Base-by-base conservation (phyloP, 352 stramenopile species). In the Globisporangium polare region DNA sequence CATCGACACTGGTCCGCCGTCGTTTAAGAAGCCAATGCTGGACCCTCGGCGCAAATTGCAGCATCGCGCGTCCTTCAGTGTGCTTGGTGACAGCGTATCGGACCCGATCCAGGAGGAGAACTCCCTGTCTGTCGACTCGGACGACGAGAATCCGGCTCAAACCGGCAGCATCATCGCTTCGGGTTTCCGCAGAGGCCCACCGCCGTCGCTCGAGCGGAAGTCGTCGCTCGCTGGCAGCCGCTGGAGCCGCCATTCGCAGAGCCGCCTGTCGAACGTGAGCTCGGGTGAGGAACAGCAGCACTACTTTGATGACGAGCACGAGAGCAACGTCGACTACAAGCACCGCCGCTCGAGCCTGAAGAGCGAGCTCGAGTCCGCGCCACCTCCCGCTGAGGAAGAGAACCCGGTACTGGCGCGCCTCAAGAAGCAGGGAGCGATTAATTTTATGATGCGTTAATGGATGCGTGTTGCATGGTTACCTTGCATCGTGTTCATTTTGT, bases 401-500 rank as follows among this genome's bases (percentile, higher is more conserved):
- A 93, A 91, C 61, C 84, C 84, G 2, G 81, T 93, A 55, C 65
- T 91, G 35, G 81, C 78, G 20, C 84, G 84, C 24, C 77, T 93
- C 6, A 85, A 82, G 60, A 91, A 91, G 62, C 84, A 93, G 52
- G 84, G 84, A 20, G 84, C 84, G n/a, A 65, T 93, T 62, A 90
- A 89, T 67, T 93, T 90, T 73, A 93, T 91, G 81, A 74, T 85
- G 70, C 74, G 78, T 77, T 85, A 72, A 63, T 70, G 42, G 27
- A 57, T 67, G 29, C 37, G 20, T 43, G 29, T n/a, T 20, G 50
- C n/a, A 10, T 56, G 29, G 43, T 33, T 29, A 42, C 39, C 3
- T 13, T 49, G 43, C 3, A 27, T 50, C 18, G 27, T 43, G 29
- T 20, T 13, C 9, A 43, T 56, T 56, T 39, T 6, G n/a, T 56